A percentile compares a stretch with the other conserved stretches of the same genome.
phyloP scores from a whole-genome alignment of 306 rosid genomes.

The Styphnolobium japonicum region DNA sequence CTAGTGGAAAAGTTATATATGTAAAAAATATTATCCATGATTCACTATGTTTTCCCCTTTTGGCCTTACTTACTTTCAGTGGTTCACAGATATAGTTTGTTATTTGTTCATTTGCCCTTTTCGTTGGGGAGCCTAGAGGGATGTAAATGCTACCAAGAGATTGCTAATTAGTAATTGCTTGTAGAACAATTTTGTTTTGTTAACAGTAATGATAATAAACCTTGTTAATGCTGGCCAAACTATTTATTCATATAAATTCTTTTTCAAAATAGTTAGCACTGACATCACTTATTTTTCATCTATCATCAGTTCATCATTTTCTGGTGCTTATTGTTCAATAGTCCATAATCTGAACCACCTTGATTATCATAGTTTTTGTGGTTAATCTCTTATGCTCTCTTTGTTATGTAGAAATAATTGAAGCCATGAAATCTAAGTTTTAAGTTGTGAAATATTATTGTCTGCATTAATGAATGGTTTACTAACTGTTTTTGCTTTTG shows the following conservation, averaged over 20 bases:
- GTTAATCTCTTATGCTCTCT: background rate
- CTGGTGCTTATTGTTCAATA: background rate
- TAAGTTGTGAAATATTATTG: background rate
- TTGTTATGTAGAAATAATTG: background rate
- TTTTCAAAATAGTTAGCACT: background rate
- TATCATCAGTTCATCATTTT: background rate
- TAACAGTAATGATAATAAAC: background rate
- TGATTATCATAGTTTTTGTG: background rate
- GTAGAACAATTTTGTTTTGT: background rate
- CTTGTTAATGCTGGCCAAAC: background rate
- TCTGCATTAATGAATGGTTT: background rate
- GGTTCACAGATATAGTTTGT: background rate
- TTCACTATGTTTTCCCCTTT: background rate
- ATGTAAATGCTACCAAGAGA: background rate
- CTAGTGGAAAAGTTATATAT: background rate
- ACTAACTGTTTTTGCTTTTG: background rate
- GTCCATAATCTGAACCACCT: background rate
- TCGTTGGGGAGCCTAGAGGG: background rate
- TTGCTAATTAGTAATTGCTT: constrained; percentile 1
- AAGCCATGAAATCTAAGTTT: background rate
- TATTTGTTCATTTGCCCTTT: background rate
- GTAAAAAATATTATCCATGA: background rate
- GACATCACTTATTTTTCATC: background rate
- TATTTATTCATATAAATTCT: background rate
- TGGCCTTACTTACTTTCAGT: background rate